Conservation (phyloP, 73 alveolate genomes). For the Paramecium biaurelia region DNA sequence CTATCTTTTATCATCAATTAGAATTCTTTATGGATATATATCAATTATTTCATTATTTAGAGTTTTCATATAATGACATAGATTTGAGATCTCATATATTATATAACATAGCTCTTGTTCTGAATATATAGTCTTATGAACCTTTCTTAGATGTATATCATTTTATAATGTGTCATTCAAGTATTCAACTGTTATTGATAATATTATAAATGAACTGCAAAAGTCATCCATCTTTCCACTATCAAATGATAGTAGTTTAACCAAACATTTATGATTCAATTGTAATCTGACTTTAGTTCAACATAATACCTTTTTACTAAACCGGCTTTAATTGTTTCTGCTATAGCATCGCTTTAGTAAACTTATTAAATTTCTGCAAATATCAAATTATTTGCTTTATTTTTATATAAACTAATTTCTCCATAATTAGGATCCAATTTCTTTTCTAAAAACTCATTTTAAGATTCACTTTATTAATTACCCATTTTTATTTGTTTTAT, state of each 20-base stretch:
- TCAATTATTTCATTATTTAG: not conserved
- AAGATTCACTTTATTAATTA: not conserved
- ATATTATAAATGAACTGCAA: not conserved
- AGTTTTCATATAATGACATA: not conserved
- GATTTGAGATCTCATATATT: not conserved
- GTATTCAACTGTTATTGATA: not conserved
- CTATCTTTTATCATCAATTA: not conserved
- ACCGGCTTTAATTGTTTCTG: not conserved
- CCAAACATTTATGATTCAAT: not conserved
- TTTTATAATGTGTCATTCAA: not conserved
- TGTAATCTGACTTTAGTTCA: not conserved
- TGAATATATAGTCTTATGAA: not conserved
- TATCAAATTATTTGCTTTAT: not conserved
- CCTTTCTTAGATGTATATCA: not conserved
- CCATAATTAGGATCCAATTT: slow-evolving; percentile 29
- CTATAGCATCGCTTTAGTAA: not conserved
- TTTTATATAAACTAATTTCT: not conserved
- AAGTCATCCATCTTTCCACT: not conserved
- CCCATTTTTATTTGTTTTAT: not conserved
- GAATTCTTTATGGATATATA: not conserved
- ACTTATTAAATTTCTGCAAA: not conserved
- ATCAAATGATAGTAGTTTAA: not conserved
- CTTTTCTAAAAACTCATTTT: not conserved
- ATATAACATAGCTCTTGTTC: slow-evolving; percentile 20
- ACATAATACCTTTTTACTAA: not conserved